Conservation (phyloP, 2,329 filamentous ascomycete species). For the Aspergillus tanneri region DNA sequence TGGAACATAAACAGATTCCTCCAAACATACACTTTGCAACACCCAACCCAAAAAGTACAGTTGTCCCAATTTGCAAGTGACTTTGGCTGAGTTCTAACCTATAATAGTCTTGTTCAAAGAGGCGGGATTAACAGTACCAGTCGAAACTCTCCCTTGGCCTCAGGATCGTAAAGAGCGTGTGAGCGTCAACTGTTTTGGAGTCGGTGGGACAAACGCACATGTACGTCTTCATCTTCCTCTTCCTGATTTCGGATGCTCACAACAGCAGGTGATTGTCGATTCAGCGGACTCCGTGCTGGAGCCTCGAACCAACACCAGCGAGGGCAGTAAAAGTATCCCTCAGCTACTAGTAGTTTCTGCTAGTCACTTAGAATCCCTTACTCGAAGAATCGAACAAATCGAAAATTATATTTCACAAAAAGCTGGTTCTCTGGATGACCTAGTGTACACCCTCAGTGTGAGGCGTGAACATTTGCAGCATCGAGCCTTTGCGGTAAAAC, state of each 20-base stretch:
- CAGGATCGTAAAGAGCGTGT: constrained; percentile 14
- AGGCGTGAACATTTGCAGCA: neutral
- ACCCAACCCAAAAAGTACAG: constrained; percentile 21
- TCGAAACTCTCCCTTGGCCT: constrained; percentile 21
- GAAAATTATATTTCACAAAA: neutral
- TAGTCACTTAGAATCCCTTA: neutral
- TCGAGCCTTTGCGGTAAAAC: neutral
- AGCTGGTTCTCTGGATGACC: neutral
- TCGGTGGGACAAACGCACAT: constrained; percentile 18
- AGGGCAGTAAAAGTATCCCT: too few relatives aligned
- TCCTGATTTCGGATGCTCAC: neutral
- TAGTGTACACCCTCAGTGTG: neutral
- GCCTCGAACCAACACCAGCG: neutral
- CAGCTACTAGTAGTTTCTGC: neutral
- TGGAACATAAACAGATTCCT: constrained; percentile 19
- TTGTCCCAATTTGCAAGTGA: neutral
- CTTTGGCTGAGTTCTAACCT: neutral
- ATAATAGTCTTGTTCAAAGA: constrained; percentile 13
- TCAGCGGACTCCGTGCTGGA: neutral
- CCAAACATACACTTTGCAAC: constrained; percentile 24
- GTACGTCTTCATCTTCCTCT: neutral
- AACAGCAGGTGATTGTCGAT: neutral
- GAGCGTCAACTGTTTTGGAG: constrained; percentile 31
- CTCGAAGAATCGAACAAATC: neutral
- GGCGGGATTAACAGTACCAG: constrained; percentile 5